Evolutionary conservation across 345 rosid genomes (phyloP), one percentile per base, ranked within the genome.

Genomic region (Gossypium stocksii): DNA sequence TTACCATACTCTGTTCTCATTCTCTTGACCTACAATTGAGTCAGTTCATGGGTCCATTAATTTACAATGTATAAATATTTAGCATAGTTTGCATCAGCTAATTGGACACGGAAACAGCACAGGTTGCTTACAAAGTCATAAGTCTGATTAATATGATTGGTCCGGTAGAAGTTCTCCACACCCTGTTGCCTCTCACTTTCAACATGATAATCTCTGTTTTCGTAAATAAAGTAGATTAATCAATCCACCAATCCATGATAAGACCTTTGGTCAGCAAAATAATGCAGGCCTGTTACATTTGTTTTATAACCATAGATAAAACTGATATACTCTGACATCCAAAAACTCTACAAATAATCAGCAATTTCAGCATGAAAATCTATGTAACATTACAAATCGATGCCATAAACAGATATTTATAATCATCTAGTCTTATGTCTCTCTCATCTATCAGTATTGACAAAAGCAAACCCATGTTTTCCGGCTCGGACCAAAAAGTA

Each of bases 141-240:
- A 0, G 97, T 92, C 80, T 94, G 98, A 78, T 80, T 83, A 69
- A 88, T 86, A 81, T 94, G 98, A 82, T 92, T 92, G 49, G 64
- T 72, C 75, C 81, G 74, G 85, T 94, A 92, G 76, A 94, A 87
- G 16, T 84, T 84, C 82, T 94, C 97, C 46, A 92, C 98, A 22
- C 87, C 85, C 69, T 81, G 78, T 70, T 84, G 92, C 78, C 97
- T 87, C 74, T 85, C 92, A 25, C 93, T 88, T 75, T 86, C 91
- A 60, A 82, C 95, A 71, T 89, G 78, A 76, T 92, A 94, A 38
- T 87, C 88, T 80, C 97, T 94, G 88, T 71, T 63, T 63, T 20
- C 17, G 13, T 7, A 71, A 44, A 38, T 19, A 49, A 15, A 68
- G 19, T 10, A 44, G 22, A 58, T 66, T 4, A 46, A 14, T 44